Conservation (phyloP, 257 asterid species). For the Schizonepeta tenuifolia region DNA sequence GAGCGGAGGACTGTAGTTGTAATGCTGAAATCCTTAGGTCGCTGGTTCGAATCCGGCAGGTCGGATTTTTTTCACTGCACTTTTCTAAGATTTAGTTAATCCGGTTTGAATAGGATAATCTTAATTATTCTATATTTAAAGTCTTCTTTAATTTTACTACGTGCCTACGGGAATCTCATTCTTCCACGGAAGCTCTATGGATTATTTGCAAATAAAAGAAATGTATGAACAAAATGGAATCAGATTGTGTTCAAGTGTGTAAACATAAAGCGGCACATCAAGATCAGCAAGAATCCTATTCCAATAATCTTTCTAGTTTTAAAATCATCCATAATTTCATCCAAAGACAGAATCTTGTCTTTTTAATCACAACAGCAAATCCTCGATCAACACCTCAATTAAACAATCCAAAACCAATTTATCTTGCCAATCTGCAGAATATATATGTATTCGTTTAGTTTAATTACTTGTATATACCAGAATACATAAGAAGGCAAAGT, state of each 20-base stretch:
- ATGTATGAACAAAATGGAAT: background rate
- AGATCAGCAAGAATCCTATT: slow-evolving; percentile 25
- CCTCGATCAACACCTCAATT: background rate
- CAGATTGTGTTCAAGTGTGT: background rate
- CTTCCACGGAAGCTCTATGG: background rate
- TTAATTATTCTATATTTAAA: background rate
- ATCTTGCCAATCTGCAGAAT: no score
- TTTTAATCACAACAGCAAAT: background rate
- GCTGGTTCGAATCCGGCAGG: slow-evolving; percentile 99
- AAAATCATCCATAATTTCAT: background rate
- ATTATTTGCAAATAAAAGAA: background rate
- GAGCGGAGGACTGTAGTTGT: slow-evolving; percentile 49
- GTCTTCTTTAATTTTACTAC: background rate
- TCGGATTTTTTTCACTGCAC: slow-evolving; percentile 41
- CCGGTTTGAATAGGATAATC: no score
- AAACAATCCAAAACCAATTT: background rate
- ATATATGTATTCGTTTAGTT: no score
- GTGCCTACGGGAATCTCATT: slow-evolving; percentile 16
- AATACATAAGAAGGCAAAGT: background rate
- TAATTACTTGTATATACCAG: background rate
- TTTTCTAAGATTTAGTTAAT: no score
- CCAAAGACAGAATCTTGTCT: slow-evolving; percentile 17
- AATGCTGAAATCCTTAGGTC: slow-evolving; percentile 59
- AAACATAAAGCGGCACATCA: background rate
- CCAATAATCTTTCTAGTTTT: background rate